Conservation (phyloP, 2,329 filamentous ascomycete genomes). For the Cladosporium sp. region DNA sequence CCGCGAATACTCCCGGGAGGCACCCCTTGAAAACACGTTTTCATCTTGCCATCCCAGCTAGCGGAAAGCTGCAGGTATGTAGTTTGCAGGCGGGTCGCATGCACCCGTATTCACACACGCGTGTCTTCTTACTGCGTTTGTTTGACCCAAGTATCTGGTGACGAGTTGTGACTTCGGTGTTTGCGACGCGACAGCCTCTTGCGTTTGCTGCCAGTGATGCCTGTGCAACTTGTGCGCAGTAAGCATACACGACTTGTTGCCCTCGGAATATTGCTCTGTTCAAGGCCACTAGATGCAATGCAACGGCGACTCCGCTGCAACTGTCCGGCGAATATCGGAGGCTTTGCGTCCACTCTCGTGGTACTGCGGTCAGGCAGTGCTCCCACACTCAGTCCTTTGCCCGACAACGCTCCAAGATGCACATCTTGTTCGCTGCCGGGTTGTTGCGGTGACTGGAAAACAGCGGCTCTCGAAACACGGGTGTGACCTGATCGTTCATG, state of each 20-base stretch:
- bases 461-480: conserved; percentile 14
- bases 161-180: not conserved
- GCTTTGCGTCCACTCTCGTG: conserved; percentile 9
- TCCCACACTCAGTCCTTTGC: conserved; percentile 15
- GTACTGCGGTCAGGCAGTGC: conserved; percentile 18
- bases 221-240: conserved; percentile 2
- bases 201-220: conserved; percentile 16
- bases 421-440: not conserved
- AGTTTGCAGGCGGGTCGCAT: not conserved
- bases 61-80: conserved; percentile 11
- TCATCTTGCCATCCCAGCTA: not conserved
- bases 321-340: conserved; percentile 21
- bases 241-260: conserved; percentile 8
- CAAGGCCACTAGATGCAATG: conserved; percentile 17
- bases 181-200: not conserved
- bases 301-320: conserved; percentile 22
- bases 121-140: not conserved
- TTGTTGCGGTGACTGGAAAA: conserved; percentile 17
- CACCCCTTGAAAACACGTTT: conserved; percentile 19
- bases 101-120: not conserved
- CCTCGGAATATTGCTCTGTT: conserved; percentile 1
- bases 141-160: not conserved
- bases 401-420: conserved; percentile 3
- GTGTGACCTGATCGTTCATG: conserved; percentile 12
- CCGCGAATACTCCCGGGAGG: conserved; percentile 13